These are phyloP conservation scores for Xylaria intraflava DNA, from an alignment of 495 filamentous ascomycete species.

Conservation along the genomic window DNA sequence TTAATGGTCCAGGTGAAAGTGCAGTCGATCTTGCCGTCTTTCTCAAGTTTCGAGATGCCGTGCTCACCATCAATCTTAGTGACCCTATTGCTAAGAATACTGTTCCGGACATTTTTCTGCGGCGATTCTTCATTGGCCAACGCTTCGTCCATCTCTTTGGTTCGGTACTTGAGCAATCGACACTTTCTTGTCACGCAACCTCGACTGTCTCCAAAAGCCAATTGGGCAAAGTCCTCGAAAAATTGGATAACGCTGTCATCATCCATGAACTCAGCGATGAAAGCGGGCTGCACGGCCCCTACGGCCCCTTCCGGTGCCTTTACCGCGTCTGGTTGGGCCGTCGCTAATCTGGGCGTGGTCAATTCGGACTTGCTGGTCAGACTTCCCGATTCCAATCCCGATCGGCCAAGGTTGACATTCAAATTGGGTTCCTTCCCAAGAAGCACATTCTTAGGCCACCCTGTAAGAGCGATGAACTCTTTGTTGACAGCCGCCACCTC, in stretches of 20 bases:
- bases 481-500: conserved; percentile 90
- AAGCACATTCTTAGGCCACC: conserved; percentile 88
- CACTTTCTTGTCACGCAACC: conserved; percentile 77
- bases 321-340: conserved; percentile 25
- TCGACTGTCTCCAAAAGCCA: conserved; percentile 84
- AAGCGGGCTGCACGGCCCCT: conserved; percentile 59
- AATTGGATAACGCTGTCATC: conserved; percentile 90
- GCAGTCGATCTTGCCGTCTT: conserved; percentile 89
- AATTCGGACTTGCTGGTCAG: conserved; percentile 33
- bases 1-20: conserved; percentile 95
- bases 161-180: conserved; percentile 84
- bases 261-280: conserved; percentile 85
- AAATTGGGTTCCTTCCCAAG: conserved; percentile 82
- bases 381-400: conserved; percentile 30
- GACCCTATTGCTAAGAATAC: conserved; percentile 47
- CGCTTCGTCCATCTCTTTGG: conserved; percentile 51
- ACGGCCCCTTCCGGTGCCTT: conserved; percentile 23
- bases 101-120: conserved; percentile 39
- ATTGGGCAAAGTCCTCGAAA: conserved; percentile 88
- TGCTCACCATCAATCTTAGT: conserved; percentile 66
- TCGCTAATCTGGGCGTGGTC: conserved; percentile 41
- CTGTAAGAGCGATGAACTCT: conserved; percentile 88
- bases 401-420: conserved; percentile 66
- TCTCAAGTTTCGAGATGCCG: conserved; percentile 68
- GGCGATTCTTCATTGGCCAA: conserved; percentile 25